These are phyloP conservation scores for Tylopilus orsonianus DNA, from an alignment of 1,284 basidiomycete genomes.

Conservation along the genomic window DNA sequence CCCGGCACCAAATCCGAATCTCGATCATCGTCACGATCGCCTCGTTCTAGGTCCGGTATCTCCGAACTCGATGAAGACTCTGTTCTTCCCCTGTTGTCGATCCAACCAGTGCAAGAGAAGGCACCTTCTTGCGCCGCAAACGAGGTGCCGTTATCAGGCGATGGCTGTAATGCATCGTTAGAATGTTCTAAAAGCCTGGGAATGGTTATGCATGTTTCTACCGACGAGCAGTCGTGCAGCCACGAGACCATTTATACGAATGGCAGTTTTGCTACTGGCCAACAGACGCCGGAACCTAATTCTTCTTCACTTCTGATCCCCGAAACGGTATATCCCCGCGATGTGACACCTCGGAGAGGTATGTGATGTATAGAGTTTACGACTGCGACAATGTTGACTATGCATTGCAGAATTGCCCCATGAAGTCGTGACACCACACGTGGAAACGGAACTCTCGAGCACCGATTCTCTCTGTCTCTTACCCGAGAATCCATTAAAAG, in stretches of 20 bases:
- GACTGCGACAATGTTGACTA: conserved; percentile 13
- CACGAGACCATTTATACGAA: conserved; percentile 27
- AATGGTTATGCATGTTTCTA: conserved; percentile 12
- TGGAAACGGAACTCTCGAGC: conserved; percentile 11
- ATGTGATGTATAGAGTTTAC: conserved; percentile 1
- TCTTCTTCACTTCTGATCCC: conserved; percentile 5
- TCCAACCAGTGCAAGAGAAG: conserved; percentile 28
- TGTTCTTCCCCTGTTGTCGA: conserved; percentile 20
- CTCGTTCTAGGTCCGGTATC: conserved; percentile 34
- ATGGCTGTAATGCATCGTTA: conserved; percentile 12
- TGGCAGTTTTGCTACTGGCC: conserved; percentile 9
- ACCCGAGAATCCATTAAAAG: conserved; percentile 9
- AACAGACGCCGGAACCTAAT: conserved; percentile 9
- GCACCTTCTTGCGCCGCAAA: conserved; percentile 10
- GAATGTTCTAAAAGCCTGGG: conserved; percentile 26
- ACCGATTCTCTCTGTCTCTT: conserved; percentile 4
- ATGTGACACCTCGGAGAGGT: conserved; percentile 18
- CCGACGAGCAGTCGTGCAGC: conserved; percentile 15
- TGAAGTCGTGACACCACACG: conserved; percentile 11
- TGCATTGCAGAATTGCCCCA: conserved; percentile 16
- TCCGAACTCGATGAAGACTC: conserved; percentile 29
- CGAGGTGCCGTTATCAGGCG: conserved; percentile 9
- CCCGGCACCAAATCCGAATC: conserved; percentile 32
- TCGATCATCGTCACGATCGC: conserved; percentile 41
- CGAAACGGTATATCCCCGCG: conserved; percentile 9